Evolutionary conservation across 2,329 filamentous ascomycete genomes (phyloP).

Genomic region (Pseudogymnoascus verrucosus): DNA sequence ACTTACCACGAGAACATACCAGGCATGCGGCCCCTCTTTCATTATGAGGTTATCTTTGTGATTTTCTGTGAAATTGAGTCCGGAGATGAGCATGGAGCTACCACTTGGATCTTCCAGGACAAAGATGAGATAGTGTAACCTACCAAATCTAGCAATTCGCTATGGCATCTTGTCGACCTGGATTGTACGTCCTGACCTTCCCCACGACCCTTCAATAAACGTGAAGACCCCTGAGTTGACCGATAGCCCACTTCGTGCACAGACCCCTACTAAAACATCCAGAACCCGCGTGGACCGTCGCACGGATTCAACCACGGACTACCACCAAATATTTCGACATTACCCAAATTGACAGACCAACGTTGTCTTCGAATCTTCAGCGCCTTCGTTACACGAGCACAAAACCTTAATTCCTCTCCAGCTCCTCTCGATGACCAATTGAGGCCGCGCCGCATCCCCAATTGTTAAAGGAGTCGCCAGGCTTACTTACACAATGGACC

Average conservation of each 20-base stretch:
- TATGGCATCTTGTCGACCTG: background rate
- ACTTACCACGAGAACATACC: background rate
- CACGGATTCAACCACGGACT: background rate
- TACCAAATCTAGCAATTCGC: background rate
- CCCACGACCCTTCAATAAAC: background rate
- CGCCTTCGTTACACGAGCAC: background rate
- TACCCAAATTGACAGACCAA: background rate
- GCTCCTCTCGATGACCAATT: constrained; percentile 3
- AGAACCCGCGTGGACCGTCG: constrained; percentile 1
- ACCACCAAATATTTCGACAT: background rate
- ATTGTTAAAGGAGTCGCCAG: background rate
- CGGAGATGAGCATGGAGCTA: background rate
- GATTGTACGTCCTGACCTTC: background rate
- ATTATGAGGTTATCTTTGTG: background rate
- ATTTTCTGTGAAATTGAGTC: background rate
- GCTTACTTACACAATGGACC: constrained; percentile 43
- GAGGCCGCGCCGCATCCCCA: background rate
- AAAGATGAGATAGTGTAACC: background rate
- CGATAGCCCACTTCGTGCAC: background rate
- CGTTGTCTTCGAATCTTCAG: background rate
- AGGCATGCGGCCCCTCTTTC: background rate
- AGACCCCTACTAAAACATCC: constrained; percentile 2
- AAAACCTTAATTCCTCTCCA: background rate
- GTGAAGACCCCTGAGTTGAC: background rate
- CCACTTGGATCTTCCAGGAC: background rate